Evolutionary conservation across 1,284 basidiomycete species (phyloP), one percentile per base, ranked within the genome.

Genomic region (Cutaneotrichosporon sp.): DNA sequence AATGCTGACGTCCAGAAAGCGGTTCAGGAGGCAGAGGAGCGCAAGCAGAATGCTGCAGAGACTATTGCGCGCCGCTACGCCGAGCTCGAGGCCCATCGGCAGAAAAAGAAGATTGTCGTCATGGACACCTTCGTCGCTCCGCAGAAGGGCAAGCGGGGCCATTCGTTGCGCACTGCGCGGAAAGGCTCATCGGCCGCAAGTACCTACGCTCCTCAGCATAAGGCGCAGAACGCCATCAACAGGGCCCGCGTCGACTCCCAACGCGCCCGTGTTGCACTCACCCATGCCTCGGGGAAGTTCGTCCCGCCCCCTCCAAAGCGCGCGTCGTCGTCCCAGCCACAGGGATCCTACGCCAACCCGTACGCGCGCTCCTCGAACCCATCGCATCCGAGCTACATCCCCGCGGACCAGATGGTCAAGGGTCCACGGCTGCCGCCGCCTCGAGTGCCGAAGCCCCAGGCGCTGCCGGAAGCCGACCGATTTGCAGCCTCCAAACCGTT

Each of bases 171-270:
- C 0, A 17, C 32, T 2, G 49, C 49, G 7, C 44, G 50, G 6
- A 35, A 49, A 6, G 53, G 53, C 10, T 22, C 33, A 5, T 16
- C 45, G 19, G 35, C 37, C 20, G 26, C 44, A 5, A 33, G 49
- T 27, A 3, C 42, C 3, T 39, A 51, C 26, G 11, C 35, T 4
- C 11, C 37, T 6, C 43, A 22, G 42, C 42, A 19, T 26, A 32
- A 52, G 32, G 49, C 49, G 4, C 46, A 57, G 20, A 45, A 29
- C 11, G 57, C 63, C 3, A 59, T 71, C 1, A 62, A 60, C 19
- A 70, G 66, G 54, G 71, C 71, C 1, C 55, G 67, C 19, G 44
- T 48, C 4, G 71, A 73, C 22, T 61, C 63, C 1, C 63, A 68
- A 32, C 60, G 69, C 14, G 64, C 66, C 6, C 49, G 69, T 16